phyloP scores from a whole-genome alignment of 176 grass and related monocot genomes.

The Urochloa ruziziensis region DNA sequence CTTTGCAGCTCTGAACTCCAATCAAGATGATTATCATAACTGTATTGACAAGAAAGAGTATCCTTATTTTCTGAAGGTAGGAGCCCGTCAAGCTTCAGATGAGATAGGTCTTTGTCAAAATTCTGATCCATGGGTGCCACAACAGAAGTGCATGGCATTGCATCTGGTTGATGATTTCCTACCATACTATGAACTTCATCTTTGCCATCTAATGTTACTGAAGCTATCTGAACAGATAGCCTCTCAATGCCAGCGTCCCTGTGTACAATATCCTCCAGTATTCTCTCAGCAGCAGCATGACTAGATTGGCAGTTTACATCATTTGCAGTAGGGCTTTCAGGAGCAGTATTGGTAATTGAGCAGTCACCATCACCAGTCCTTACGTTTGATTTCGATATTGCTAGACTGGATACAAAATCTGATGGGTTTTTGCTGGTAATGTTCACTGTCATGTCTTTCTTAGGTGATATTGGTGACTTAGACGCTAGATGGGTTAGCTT shows the following conservation, averaged over 20 bases:
- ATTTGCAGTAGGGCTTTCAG: conserved; percentile 26
- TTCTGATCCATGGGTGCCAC: neutral
- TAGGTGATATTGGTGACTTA: conserved; percentile 23
- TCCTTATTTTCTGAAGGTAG: conserved; percentile 37
- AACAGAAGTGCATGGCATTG: conserved; percentile 10
- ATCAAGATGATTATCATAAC: conserved; percentile 41
- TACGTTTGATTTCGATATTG: conserved; percentile 36
- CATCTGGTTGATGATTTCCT: conserved; percentile 20
- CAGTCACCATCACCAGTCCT: conserved; percentile 26
- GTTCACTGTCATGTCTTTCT: conserved; percentile 18
- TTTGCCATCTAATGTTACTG: conserved; percentile 52
- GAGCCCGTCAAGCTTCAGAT: conserved; percentile 20
- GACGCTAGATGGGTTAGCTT: neutral
- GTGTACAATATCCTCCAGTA: conserved; percentile 26
- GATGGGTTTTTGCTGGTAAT: conserved; percentile 35
- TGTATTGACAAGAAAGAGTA: conserved; percentile 20
- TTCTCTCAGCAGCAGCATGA: conserved; percentile 17
- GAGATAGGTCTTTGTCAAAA: conserved; percentile 18
- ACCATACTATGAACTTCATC: conserved; percentile 21
- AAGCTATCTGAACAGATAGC: conserved; percentile 47
- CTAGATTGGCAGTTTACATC: conserved; percentile 18
- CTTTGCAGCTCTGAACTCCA: conserved; percentile 42
- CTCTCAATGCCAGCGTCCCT: conserved; percentile 26
- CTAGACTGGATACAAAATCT: conserved; percentile 21
- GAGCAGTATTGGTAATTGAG: neutral